Evolutionary conservation across 139 green algal genomes (phyloP).

Genomic region (Diplosphaera chodatii): DNA sequence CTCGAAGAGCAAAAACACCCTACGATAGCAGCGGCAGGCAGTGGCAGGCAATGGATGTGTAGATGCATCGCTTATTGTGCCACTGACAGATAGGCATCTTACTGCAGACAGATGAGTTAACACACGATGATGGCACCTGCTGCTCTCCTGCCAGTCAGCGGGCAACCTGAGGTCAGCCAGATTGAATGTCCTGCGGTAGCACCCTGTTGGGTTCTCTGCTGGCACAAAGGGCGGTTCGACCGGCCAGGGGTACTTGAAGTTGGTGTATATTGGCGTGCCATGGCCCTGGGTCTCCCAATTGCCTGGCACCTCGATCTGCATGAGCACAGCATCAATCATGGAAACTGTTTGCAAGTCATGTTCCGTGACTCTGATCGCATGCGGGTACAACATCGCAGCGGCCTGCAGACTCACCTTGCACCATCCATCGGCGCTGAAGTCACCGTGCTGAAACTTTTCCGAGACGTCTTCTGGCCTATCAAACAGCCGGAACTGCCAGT

Average conservation of each 20-base stretch:
- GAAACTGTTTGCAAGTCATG: too few species aligned
- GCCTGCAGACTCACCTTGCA: too few species aligned
- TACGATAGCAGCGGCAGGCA: constrained; percentile 9
- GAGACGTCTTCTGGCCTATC: constrained; percentile 46
- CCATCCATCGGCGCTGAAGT: constrained; percentile 45
- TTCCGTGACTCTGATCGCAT: too few species aligned
- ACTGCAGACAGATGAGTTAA: neutral
- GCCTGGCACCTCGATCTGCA: constrained; percentile 72
- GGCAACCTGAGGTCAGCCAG: constrained; percentile 20
- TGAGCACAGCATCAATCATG: too few species aligned
- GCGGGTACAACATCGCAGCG: too few species aligned
- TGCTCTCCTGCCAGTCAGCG: constrained; percentile 9
- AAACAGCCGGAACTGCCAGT: constrained; percentile 65
- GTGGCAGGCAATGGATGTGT: neutral
- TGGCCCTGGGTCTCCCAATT: constrained; percentile 86
- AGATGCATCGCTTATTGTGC: too few species aligned
- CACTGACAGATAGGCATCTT: too few species aligned
- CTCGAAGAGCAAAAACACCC: constrained; percentile 76
- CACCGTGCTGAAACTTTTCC: constrained; percentile 23
- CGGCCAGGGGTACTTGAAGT: constrained; percentile 91
- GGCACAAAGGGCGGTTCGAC: constrained; percentile 80
- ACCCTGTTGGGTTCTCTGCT: constrained; percentile 86
- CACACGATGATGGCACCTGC: neutral
- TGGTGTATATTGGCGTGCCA: constrained; percentile 90
- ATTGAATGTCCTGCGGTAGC: constrained; percentile 71